Conservation (phyloP, 345 rosid genomes). For the Physaria fendleri region DNA sequence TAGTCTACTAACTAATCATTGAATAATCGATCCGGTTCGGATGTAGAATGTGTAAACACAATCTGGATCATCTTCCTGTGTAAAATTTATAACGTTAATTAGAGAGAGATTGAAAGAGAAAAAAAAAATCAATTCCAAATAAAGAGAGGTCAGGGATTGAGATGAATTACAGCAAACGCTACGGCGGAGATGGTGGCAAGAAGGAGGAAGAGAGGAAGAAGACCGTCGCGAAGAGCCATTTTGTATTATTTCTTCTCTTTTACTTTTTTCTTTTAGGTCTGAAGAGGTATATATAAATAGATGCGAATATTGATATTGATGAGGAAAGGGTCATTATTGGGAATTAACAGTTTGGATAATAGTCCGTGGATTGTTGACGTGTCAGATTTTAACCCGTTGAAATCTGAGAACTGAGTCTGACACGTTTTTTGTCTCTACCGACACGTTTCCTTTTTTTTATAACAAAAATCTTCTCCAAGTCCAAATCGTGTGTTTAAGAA, state of each 20-base stretch:
- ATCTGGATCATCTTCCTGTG: slow-evolving; percentile 43
- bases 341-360: background rate
- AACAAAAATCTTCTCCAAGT: no score
- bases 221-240: slow-evolving; percentile 24
- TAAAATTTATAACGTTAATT: no score
- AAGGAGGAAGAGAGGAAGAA: slow-evolving; percentile 20
- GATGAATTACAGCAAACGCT: slow-evolving; percentile 21
- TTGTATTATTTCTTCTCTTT: background rate
- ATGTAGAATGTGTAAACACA: slow-evolving; percentile 82
- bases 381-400: background rate
- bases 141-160: background rate
- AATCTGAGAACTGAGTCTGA: background rate
- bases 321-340: background rate
- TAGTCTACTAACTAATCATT: no score
- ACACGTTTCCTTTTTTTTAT: no score
- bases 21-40: no score
- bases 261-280: background rate
- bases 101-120: background rate
- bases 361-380: slow-evolving; percentile 1
- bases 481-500: no score
- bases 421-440: no score
- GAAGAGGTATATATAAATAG: slow-evolving; percentile 9
- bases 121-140: background rate
- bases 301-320: slow-evolving; percentile 14
- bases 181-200: slow-evolving; percentile 21